A percentile compares a stretch with the other conserved stretches of the same genome.
Evolutionary conservation across 805 yeast genomes (phyloP).

Genomic region (Starmerella sp.): DNA sequence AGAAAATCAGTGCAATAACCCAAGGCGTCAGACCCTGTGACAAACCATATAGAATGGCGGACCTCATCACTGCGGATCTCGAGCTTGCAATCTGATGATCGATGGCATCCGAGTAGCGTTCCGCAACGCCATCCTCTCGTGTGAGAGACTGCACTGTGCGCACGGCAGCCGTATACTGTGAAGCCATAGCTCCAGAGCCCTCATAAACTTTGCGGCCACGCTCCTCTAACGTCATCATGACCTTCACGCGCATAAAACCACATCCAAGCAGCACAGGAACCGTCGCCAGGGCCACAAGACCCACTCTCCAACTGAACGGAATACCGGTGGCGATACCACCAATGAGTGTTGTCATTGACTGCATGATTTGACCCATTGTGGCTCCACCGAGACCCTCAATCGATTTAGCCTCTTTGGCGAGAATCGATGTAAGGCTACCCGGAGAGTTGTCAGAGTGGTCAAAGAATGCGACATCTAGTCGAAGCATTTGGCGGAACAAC

Average conservation of each 20-base stretch:
- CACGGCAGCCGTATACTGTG: constrained; percentile 32
- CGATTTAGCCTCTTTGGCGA: constrained; percentile 33
- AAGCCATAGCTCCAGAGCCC: constrained; percentile 33
- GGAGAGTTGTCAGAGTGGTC: constrained; percentile 31
- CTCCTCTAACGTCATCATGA: constrained; percentile 29
- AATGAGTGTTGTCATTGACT: constrained; percentile 30
- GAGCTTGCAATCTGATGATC: constrained; percentile 27
- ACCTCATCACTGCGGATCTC: constrained; percentile 22
- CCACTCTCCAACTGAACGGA: constrained; percentile 33
- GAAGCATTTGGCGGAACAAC: constrained; percentile 28
- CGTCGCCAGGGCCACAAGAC: constrained; percentile 32
- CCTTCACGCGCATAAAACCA: constrained; percentile 32
- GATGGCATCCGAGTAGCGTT: constrained; percentile 25
- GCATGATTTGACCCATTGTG: constrained; percentile 32
- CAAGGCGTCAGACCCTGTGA: constrained; percentile 34
- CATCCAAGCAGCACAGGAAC: constrained; percentile 33
- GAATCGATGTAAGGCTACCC: constrained; percentile 31
- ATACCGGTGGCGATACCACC: constrained; percentile 33
- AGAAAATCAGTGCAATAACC: constrained; percentile 34
- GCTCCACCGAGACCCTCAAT: constrained; percentile 34
- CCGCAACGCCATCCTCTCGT: constrained; percentile 32
- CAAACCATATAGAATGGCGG: constrained; percentile 31
- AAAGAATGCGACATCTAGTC: constrained; percentile 32
- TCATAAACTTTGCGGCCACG: constrained; percentile 32
- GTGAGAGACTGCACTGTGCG: constrained; percentile 35